Evolutionary conservation across 257 asterid species (phyloP).

Genomic region (Echium plantagineum): DNA sequence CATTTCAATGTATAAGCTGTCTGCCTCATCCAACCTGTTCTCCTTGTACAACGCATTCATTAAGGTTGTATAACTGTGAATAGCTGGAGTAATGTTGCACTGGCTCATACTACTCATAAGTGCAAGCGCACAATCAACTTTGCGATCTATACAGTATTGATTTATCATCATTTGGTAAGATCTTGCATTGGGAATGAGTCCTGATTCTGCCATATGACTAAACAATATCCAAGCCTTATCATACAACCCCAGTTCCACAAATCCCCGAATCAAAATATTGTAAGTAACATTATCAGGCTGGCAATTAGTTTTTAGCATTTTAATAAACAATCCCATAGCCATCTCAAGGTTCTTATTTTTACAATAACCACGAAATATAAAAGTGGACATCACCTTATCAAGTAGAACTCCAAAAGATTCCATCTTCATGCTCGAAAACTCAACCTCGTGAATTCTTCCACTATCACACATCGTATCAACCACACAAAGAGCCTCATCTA

Average conservation of each 20-base stretch:
- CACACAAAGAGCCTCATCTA: no score
- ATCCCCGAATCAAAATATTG: conserved; percentile 44
- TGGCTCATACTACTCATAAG: conserved; percentile 30
- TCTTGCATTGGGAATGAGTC: conserved; percentile 35
- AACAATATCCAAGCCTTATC: conserved; percentile 30
- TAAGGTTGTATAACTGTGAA: conserved; percentile 46
- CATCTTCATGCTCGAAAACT: no score
- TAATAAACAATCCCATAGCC: conserved; percentile 48
- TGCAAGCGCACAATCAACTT: conserved; percentile 33
- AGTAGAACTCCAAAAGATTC: no score
- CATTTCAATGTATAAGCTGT: conserved; percentile 28
- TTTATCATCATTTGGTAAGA: conserved; percentile 46
- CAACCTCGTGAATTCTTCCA: no score
- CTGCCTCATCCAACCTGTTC: conserved; percentile 27
- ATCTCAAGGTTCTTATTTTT: conserved; percentile 40
- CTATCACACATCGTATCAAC: no score
- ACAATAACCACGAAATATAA: conserved; percentile 13
- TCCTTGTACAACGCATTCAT: conserved; percentile 39
- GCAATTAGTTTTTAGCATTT: conserved; percentile 45
- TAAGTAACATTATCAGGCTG: conserved; percentile 39
- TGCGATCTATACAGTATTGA: conserved; percentile 33
- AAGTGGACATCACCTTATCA: no score
- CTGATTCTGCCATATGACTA: conserved; percentile 33
- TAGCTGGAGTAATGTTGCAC: conserved; percentile 25
- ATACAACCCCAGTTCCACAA: conserved; percentile 31